A percentile compares a stretch with the other conserved stretches of the same genome.
These are phyloP conservation scores for Candida broadrunensis DNA, from an alignment of 805 yeast genomes.

Conservation along the genomic window DNA sequence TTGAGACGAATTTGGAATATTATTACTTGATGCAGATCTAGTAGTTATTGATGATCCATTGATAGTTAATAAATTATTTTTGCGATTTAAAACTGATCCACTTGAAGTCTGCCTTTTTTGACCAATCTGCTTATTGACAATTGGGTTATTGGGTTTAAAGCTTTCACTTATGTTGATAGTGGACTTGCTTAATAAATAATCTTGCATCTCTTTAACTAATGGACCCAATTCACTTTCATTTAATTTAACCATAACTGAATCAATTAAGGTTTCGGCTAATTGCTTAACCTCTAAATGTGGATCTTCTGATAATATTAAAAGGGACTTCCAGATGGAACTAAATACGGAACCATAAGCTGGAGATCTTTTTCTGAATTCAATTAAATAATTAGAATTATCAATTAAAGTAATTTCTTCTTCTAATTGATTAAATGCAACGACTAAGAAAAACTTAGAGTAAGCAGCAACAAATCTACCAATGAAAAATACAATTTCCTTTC, in stretches of 20 bases:
- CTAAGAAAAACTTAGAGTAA: conserved; percentile 71
- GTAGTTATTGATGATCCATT: conserved; percentile 25
- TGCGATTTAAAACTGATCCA: conserved; percentile 17
- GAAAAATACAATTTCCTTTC: conserved; percentile 79
- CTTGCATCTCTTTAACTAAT: conserved; percentile 65
- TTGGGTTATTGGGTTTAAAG: conserved; percentile 40
- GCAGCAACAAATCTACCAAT: conserved; percentile 70
- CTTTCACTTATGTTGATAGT: conserved; percentile 36
- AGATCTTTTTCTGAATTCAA: conserved; percentile 60
- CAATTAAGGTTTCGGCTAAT: conserved; percentile 72
- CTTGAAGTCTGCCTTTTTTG: conserved; percentile 16
- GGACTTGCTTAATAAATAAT: conserved; percentile 52
- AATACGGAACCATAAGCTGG: conserved; percentile 88
- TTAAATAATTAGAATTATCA: conserved; percentile 59
- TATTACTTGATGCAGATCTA: conserved; percentile 26
- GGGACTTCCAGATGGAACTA: conserved; percentile 82
- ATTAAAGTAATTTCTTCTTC: conserved; percentile 73
- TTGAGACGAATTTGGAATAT: conserved; percentile 3
- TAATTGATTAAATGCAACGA: conserved; percentile 81
- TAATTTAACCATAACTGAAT: conserved; percentile 62
- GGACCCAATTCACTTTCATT: conserved; percentile 64
- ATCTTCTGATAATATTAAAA: conserved; percentile 78
- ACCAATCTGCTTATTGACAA: conserved; percentile 26
- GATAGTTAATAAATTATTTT: conserved; percentile 23
- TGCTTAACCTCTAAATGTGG: conserved; percentile 80